Evolutionary conservation across 1,284 basidiomycete species (phyloP).

Genomic region (Earliella scabrosa): DNA sequence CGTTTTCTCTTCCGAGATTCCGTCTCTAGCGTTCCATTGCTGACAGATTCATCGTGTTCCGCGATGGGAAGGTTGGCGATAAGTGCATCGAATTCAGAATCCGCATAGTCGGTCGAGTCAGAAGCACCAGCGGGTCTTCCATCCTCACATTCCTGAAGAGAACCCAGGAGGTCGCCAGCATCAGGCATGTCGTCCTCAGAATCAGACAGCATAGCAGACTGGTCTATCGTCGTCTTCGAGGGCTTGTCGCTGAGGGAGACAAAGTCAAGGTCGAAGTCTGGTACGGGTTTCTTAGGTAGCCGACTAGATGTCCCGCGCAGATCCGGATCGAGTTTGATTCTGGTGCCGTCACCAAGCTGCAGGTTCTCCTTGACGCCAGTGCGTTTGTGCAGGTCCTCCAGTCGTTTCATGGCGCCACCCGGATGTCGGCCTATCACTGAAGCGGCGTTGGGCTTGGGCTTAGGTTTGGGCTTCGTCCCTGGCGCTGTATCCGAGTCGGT

Average conservation of each 20-base stretch:
- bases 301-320: slow-evolving; percentile 10
- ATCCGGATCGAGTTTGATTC: slow-evolving; percentile 48
- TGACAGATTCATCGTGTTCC: too few relatives aligned
- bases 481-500: neutral
- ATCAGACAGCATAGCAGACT: slow-evolving; percentile 28
- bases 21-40: neutral
- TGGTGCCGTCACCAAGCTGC: slow-evolving; percentile 44
- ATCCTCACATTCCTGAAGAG: slow-evolving; percentile 7
- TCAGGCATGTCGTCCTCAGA: slow-evolving; percentile 51
- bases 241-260: slow-evolving; percentile 44
- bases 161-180: slow-evolving; percentile 39
- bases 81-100: slow-evolving; percentile 43
- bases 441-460: slow-evolving; percentile 23
- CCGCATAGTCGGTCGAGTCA: slow-evolving; percentile 39
- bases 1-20: slow-evolving; percentile 14
- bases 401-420: slow-evolving; percentile 42
- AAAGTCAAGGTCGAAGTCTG: slow-evolving; percentile 60
- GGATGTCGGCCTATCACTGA: slow-evolving; percentile 25
- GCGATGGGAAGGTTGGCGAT: slow-evolving; percentile 29
- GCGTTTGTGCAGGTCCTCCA: slow-evolving; percentile 50
- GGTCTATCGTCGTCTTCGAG: slow-evolving; percentile 16
- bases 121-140: slow-evolving; percentile 8
- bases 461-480: slow-evolving; percentile 15
- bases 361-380: slow-evolving; percentile 47
- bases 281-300: slow-evolving; percentile 34